Percentiles rank a stretch among this genome's conserved stretches.
phyloP scores from a whole-genome alignment of 768 basidiomycete genomes.

The Pleurotus salmoneostramineus region DNA sequence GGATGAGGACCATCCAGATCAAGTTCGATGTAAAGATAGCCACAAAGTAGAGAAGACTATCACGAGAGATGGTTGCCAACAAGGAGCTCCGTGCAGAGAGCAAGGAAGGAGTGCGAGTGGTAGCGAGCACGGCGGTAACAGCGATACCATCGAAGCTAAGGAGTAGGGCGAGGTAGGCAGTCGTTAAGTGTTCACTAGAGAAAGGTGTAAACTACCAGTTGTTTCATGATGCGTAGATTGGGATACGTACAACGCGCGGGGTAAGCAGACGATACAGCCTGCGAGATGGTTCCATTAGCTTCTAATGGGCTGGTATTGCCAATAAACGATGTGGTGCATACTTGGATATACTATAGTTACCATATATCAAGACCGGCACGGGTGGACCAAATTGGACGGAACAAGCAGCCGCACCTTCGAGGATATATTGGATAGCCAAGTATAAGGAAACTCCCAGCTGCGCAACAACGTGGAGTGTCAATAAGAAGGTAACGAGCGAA shows the following conservation, averaged over 20 bases:
- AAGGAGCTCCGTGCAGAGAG: not conserved
- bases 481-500: no score
- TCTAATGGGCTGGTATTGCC: no score
- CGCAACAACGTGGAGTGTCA: no score
- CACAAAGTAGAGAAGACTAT: slow-evolving; percentile 22
- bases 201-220: not conserved
- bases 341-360: no score
- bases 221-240: not conserved
- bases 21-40: slow-evolving; percentile 21
- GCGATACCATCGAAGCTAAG: not conserved
- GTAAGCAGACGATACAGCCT: not conserved
- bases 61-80: slow-evolving; percentile 10
- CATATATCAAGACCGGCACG: no score
- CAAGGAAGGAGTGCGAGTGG: not conserved
- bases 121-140: not conserved
- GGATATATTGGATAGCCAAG: no score
- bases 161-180: not conserved
- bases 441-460: no score
- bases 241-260: not conserved
- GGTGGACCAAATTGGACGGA: no score
- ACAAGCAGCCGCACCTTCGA: no score
- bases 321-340: no score
- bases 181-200: not conserved
- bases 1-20: not conserved
- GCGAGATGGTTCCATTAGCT: no score